phyloP scores from a whole-genome alignment of 1,284 basidiomycete species.

The Papiliotrema terrestris region DNA sequence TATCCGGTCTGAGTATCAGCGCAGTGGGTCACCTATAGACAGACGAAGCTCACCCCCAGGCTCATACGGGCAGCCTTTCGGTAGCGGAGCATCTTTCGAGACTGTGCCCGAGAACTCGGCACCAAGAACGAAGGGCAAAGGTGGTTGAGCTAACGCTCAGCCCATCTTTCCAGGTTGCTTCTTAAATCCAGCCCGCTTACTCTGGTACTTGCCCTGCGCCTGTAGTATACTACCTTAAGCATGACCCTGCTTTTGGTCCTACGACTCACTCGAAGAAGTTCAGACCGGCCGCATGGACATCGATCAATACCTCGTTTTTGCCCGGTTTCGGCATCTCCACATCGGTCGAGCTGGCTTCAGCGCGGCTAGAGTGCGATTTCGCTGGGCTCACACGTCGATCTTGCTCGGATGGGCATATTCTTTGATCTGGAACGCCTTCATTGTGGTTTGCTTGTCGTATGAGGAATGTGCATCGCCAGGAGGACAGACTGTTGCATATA shows the following conservation, averaged over 20 bases:
- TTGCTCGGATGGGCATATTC: conserved; percentile 70
- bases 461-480: background rate
- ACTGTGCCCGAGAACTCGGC: conserved; percentile 83
- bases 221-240: conserved; percentile 59
- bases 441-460: conserved; percentile 40
- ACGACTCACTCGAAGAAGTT: conserved; percentile 45
- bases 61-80: conserved; percentile 72
- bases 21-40: background rate
- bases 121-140: conserved; percentile 77
- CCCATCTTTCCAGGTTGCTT: background rate
- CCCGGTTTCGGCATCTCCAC: conserved; percentile 60
- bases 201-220: conserved; percentile 82
- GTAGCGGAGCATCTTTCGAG: conserved; percentile 69
- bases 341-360: conserved; percentile 49
- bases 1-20: conserved; percentile 62
- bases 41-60: conserved; percentile 55
- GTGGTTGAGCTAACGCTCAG: conserved; percentile 56
- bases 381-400: conserved; percentile 53
- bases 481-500: too few relatives aligned
- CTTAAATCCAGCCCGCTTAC: conserved; percentile 21
- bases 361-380: background rate
- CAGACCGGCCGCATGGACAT: conserved; percentile 58
- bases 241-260: conserved; percentile 54
- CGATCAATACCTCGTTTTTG: conserved; percentile 67
- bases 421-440: conserved; percentile 75